phyloP scores from a whole-genome alignment of 495 filamentous ascomycete genomes.

The Opeltia flavorubescens region DNA sequence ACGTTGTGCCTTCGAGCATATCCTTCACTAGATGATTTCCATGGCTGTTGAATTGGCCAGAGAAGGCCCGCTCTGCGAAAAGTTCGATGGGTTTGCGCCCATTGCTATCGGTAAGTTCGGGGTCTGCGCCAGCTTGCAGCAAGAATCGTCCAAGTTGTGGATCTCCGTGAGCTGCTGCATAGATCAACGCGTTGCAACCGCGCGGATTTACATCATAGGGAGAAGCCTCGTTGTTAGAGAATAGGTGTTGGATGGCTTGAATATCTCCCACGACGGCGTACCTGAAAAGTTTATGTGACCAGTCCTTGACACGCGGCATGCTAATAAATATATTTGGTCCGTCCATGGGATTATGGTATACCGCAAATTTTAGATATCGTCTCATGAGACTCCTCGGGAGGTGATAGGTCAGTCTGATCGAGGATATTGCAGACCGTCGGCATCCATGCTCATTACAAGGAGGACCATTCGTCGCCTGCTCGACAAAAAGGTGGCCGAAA shows the following conservation, averaged over 20 bases:
- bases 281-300: conserved; percentile 6
- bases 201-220: conserved; percentile 11
- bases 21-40: background rate
- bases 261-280: conserved; percentile 6
- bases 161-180: conserved; percentile 1
- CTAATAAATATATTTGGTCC: conserved; percentile 4
- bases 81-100: conserved; percentile 1
- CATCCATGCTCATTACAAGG: conserved; percentile 6
- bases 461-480: background rate
- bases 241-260: conserved; percentile 9
- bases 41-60: background rate
- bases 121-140: conserved; percentile 7
- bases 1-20: conserved; percentile 1
- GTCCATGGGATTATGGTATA: background rate
- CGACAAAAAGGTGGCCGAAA: conserved; percentile 1
- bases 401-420: conserved; percentile 1
- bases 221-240: conserved; percentile 15
- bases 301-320: conserved; percentile 3
- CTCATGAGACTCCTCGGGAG: conserved; percentile 6
- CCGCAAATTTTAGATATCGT: conserved; percentile 4
- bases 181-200: conserved; percentile 1
- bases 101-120: background rate
- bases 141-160: background rate
- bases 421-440: background rate
- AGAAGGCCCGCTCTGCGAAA: conserved; percentile 1